Evolutionary conservation across 2,329 filamentous ascomycete species (phyloP), one percentile per base, ranked within the genome.

Genomic region (Coleophoma cylindrospora): DNA sequence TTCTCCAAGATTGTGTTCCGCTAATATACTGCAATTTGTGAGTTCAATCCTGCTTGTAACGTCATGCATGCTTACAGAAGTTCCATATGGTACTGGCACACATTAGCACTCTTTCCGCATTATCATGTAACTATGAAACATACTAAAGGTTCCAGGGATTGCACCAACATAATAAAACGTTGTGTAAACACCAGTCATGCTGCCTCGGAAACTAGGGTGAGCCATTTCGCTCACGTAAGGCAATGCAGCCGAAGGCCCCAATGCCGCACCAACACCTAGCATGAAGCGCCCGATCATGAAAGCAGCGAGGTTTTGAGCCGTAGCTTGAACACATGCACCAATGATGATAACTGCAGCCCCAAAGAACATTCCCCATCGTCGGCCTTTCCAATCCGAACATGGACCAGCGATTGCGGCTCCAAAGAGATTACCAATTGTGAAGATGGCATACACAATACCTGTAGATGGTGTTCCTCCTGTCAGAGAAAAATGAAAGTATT

Each of bases 201-300:
- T 54, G 27, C 71, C 71, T 41, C 71, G 66, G 53, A 65, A 72
- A 10, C 66, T 66, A 3, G 70, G 70, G 54, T 72, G 67, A 48
- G 66, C 65, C 43, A 72, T 66, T 58, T 74, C 71, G 37, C 69
- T 63, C 14, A 73, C 69, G 54, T 72, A 73, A 15, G 69, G 67
- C 12, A 70, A 70, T 1, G 68, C 71, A 8, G 71, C 69, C 0
- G 68, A 65, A 1, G 69, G 65, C 15, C 68, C 67, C 49, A 74
- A 67, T 41, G 69, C 67, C 6, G 72, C 70, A 47, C 73, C 72
- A 52, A 83, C 80, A 47, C 80, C 80, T 4, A 83, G 73, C 22
- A 83, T 63, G 64, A 83, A 81, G 22, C 79, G 72, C 3, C 78
- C 78, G n/a, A 45, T 47, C 60, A 75, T 70, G 57, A 74, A 75